These are phyloP conservation scores for Aspergillus fumigatus DNA, from an alignment of 2,329 filamentous ascomycete species.

Conservation along the genomic window DNA sequence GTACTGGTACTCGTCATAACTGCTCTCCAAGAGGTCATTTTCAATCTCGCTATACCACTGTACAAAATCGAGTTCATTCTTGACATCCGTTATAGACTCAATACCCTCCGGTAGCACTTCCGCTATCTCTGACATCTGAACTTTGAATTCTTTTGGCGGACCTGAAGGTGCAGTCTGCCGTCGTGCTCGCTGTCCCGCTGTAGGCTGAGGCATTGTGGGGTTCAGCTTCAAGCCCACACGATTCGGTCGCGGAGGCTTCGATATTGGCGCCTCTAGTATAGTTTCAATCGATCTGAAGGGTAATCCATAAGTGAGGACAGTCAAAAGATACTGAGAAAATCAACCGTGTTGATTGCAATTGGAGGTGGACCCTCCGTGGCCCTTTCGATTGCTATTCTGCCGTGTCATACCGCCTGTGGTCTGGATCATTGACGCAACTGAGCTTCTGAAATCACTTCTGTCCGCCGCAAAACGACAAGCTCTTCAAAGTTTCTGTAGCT, in stretches of 20 bases:
- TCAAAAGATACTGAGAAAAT: background rate
- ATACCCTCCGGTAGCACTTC: constrained; percentile 10
- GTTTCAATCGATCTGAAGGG: background rate
- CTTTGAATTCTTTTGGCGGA: constrained; percentile 25
- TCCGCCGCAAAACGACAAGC: background rate
- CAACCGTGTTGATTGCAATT: background rate
- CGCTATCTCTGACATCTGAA: constrained; percentile 16
- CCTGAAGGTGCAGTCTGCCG: constrained; percentile 36
- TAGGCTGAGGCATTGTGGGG: constrained; percentile 25
- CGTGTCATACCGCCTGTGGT: constrained; percentile 23
- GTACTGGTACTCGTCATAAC: constrained; percentile 79
- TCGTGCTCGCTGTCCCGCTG: constrained; percentile 29
- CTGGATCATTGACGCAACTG: constrained; percentile 23
- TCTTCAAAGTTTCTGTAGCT: constrained; percentile 1
- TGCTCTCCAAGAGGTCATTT: constrained; percentile 69
- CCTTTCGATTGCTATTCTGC: constrained; percentile 32
- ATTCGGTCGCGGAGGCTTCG: background rate
- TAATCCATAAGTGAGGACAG: background rate
- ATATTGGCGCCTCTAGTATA: background rate
- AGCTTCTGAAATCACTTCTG: constrained; percentile 13
- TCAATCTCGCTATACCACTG: constrained; percentile 58
- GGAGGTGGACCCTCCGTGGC: constrained; percentile 12
- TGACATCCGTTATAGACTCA: constrained; percentile 37
- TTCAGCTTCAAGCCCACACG: background rate
- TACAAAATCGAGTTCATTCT: constrained; percentile 57